These are phyloP conservation scores for Murraya koenigii DNA, from an alignment of 345 rosid genomes.

Conservation along the genomic window DNA sequence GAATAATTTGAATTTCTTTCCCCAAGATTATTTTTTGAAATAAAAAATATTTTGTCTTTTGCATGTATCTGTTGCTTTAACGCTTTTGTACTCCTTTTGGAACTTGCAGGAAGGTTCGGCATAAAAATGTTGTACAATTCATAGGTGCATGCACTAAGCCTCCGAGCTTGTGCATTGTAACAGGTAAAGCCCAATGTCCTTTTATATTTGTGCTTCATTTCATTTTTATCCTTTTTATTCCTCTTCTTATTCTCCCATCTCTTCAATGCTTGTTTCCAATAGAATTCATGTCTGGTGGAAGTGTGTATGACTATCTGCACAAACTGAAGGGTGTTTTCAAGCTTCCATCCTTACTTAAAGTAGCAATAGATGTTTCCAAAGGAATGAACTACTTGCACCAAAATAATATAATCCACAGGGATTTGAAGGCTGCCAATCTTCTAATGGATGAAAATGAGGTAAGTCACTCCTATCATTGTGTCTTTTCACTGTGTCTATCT, in stretches of 20 bases:
- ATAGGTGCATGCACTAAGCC: conserved; percentile 98
- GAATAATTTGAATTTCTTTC: not conserved
- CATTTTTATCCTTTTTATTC: not conserved
- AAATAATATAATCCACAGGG: conserved; percentile 93
- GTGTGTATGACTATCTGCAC: conserved; percentile 97
- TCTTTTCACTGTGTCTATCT: not conserved
- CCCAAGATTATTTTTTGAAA: not conserved
- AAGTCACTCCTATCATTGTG: conserved; percentile 22
- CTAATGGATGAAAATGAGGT: conserved; percentile 99
- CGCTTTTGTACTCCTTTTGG: conserved; percentile 4
- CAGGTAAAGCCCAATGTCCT: conserved; percentile 48
- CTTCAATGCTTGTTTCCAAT: not conserved
- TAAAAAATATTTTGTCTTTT: not conserved
- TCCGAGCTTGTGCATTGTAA: conserved; percentile 84
- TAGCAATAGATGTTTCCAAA: conserved; percentile 90
- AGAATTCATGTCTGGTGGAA: conserved; percentile 98
- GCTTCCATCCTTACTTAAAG: conserved; percentile 84
- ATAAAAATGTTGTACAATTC: conserved; percentile 94
- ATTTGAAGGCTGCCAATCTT: conserved; percentile 93
- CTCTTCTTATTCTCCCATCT: conserved; percentile 11
- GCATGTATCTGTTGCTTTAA: not conserved
- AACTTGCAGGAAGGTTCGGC: conserved; percentile 85
- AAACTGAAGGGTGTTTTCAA: conserved; percentile 87
- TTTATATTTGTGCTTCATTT: not conserved
- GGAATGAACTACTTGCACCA: conserved; percentile 99